A percentile compares a stretch with the other conserved stretches of the same genome.
phyloP scores from a whole-genome alignment of 1,284 basidiomycete species.

The Melampsora abietis-canadensis region DNA sequence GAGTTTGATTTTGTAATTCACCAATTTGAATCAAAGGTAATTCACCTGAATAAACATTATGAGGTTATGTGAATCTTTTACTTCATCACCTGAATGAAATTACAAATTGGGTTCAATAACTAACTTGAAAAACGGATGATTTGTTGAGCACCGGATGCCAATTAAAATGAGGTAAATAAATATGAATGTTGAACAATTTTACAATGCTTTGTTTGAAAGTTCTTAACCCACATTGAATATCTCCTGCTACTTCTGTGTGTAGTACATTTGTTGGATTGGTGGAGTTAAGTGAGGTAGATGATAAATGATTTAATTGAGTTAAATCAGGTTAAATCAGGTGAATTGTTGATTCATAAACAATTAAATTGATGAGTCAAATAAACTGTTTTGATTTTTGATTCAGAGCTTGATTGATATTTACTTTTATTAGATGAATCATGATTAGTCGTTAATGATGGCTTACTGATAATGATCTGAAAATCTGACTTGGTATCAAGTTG shows the following conservation, averaged over 20 bases:
- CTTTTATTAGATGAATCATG: no score
- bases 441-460: no score
- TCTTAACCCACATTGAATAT: slow-evolving; percentile 48
- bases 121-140: no score
- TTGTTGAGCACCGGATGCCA: no score
- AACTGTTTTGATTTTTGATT: slow-evolving; percentile 11
- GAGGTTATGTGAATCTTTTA: slow-evolving; percentile 47
- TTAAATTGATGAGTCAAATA: slow-evolving; percentile 22
- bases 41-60: slow-evolving; percentile 47
- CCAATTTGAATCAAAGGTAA: slow-evolving; percentile 32
- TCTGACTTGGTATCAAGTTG: slow-evolving; percentile 8
- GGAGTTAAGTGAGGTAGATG: slow-evolving; percentile 7
- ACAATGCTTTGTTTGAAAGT: slow-evolving; percentile 45
- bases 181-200: slow-evolving; percentile 32
- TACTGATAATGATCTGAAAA: slow-evolving; percentile 39
- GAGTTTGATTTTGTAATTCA: slow-evolving; percentile 41
- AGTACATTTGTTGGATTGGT: slow-evolving; percentile 36
- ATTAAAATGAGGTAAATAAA: slow-evolving; percentile 26
- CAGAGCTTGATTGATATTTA: not conserved
- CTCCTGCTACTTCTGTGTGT: slow-evolving; percentile 46
- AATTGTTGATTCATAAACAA: slow-evolving; percentile 44
- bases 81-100: slow-evolving; percentile 48
- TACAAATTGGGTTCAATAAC: slow-evolving; percentile 44
- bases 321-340: slow-evolving; percentile 42
- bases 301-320: slow-evolving; percentile 7